Percentiles rank a stretch among this genome's conserved stretches.
These are phyloP conservation scores for Prunus campanulata DNA, from an alignment of 306 rosid genomes.

Conservation along the genomic window DNA sequence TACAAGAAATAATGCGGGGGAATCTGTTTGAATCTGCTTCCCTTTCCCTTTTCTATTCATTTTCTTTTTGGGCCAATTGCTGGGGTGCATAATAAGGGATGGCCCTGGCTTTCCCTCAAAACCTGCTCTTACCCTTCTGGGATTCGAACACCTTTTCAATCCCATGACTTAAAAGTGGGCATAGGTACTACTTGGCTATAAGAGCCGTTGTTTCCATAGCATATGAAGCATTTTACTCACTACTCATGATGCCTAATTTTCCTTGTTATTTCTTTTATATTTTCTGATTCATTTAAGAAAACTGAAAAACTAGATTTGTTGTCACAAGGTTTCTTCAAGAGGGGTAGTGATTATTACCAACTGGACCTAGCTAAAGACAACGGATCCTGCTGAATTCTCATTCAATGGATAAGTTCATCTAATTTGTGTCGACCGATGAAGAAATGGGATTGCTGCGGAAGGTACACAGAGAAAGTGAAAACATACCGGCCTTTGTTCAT, in stretches of 20 bases:
- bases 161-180: background rate
- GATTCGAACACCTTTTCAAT: background rate
- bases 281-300: background rate
- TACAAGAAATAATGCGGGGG: conserved; percentile 6
- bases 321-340: background rate
- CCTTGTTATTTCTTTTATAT: background rate
- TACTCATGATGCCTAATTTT: background rate
- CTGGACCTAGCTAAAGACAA: background rate
- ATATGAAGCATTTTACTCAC: background rate
- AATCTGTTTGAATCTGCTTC: conserved; percentile 12
- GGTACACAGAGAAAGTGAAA: background rate
- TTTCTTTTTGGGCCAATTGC: background rate
- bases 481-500: conserved; percentile 91
- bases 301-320: background rate
- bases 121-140: background rate
- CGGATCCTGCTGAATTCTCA: background rate
- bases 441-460: background rate
- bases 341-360: background rate
- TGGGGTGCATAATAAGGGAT: background rate
- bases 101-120: background rate
- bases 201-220: background rate
- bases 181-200: background rate
- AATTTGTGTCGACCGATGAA: background rate
- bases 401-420: background rate
- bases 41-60: background rate